Base-by-base conservation (phyloP, 2,329 filamentous ascomycete genomes). In the Camptophora hylomeconis region DNA sequence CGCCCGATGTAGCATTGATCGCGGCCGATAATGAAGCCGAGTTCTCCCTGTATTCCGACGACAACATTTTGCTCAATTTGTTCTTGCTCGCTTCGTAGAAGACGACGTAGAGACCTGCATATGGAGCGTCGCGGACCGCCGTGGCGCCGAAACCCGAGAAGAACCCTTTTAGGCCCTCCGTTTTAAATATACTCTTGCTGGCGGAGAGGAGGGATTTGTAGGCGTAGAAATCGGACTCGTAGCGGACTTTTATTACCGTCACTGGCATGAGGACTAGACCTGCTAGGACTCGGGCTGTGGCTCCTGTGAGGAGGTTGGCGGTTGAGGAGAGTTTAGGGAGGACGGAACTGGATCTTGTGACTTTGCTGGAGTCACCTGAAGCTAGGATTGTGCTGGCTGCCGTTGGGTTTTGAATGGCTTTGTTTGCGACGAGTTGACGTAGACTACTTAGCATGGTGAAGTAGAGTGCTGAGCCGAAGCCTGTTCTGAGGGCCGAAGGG, bases 81-180 rank as follows among this genome's bases (percentile, higher is more conserved):
- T 64, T 69, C 56, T 92, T 92, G 33, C 74, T 66, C 48, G 81
- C 70, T 58, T 98, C 89, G 56, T 98, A 98, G 44, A 93, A 80
- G 5, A 94, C 61, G 1, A 98, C 83, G 49, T 98, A 98, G 10
- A 94, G 64, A 0, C 89, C 89, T 0, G 89, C 89, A 51, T 95
- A 95, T 0, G 89, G 89, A n/a, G 86, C 89, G 54, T 98, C 89
- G 24, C 89, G 70, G 16, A 92, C 72, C 1, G 89, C 83, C 0
- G 89, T 98, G 2, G 87, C 89, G 22, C 89, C 89, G 48, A 92
- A 93, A 1, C 89, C 89, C 0, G 80, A 73, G 47, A 95, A 95
- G 56, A 98, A 92, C 0, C 87, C 89, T 17, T 76, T 71, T 3
- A 80, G 32, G 0, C 89, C 86, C 42, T 87, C 76, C 1, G 62